Base-by-base conservation (phyloP, 2,329 filamentous ascomycete genomes). In the Penicillium verrucosum region DNA sequence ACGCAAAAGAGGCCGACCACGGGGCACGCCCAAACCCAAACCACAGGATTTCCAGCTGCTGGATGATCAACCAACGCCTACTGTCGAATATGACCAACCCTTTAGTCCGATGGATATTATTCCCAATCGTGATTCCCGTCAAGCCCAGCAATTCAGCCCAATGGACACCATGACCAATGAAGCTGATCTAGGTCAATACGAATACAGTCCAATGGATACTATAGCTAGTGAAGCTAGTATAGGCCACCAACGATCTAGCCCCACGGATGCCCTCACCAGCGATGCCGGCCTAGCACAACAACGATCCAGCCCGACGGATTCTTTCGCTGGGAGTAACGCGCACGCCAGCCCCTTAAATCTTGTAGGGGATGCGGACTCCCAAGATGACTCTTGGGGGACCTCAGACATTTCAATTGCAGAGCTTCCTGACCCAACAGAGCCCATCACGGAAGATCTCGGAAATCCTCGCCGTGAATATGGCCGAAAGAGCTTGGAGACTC, bases 1-100 rank as follows among this genome's bases (percentile, higher is more conserved):
- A 56, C 65, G 68, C 57, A 70, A 68, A 57, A 65, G 70, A 55
- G 75, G 74, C 9, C 69, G 74, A 51, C 74, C 74, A 40, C 70
- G 71, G 56, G 63, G 65, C n/a, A 57, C 68, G 5, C 68, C 65
- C 10, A 65, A 56, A 6, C 54, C 59, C 7, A 50, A 44, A 30
- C 9, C 18, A n/a, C 60, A 56, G 32, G 62, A 60, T 29, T 59
- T 64, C 16, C 45, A 56, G 9, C 36, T 67, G 18, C 59, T 52
- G 38, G 63, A 60, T 12, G 63, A 67, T 42, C 57, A 57, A 38
- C 47, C 58, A 43, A 61, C 59, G 9, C 58, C 62, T 45, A 49
- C 51, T 10, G 16, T 43, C 7, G 55, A 56, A 37, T 50, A 54
- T 29, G 55, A 50, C 9, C 53, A 56, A 29, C 44, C 58, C 7